Percentiles rank a stretch among this genome's conserved stretches.
Evolutionary conservation across 1,139 yeast genomes (phyloP).

Genomic region (Lodderomyces parapsilosis): DNA sequence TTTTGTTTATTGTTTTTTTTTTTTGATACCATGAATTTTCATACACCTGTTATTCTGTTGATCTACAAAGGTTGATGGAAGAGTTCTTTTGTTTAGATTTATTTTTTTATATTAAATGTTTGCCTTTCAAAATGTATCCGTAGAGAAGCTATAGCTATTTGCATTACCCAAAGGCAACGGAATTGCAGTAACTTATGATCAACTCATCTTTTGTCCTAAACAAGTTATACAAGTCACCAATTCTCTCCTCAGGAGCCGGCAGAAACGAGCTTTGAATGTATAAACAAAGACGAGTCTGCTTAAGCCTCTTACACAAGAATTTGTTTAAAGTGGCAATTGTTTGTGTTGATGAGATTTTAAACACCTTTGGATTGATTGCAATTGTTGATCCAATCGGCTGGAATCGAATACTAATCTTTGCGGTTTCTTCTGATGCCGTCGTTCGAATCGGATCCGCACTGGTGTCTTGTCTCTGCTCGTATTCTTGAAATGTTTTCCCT

Average conservation of each 20-base stretch:
- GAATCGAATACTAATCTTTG: slow-evolving; percentile 47
- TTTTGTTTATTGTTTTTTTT: background rate
- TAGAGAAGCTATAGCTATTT: background rate
- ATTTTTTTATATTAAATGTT: background rate
- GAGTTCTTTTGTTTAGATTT: slow-evolving; percentile 1
- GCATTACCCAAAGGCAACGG: slow-evolving; percentile 60
- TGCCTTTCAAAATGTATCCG: background rate
- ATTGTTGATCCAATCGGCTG: slow-evolving; percentile 61
- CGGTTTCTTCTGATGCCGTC: slow-evolving; percentile 7
- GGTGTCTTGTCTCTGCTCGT: too few relatives aligned
- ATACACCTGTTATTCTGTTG: background rate
- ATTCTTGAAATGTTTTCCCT: slow-evolving; percentile 9
- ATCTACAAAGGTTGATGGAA: background rate
- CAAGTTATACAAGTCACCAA: slow-evolving; percentile 45
- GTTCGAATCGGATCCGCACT: too few relatives aligned
- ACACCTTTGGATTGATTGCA: slow-evolving; percentile 47
- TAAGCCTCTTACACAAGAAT: slow-evolving; percentile 44
- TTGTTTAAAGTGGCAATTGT: slow-evolving; percentile 44
- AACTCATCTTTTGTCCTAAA: slow-evolving; percentile 52
- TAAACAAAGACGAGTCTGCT: slow-evolving; percentile 26
- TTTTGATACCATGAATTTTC: background rate
- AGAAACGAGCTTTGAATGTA: slow-evolving; percentile 61
- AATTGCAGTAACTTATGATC: slow-evolving; percentile 53
- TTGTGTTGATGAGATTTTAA: slow-evolving; percentile 47
- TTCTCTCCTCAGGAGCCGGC: slow-evolving; percentile 57